phyloP scores from a whole-genome alignment of 2,329 filamentous ascomycete genomes.

The Lachnum nothofagi region DNA sequence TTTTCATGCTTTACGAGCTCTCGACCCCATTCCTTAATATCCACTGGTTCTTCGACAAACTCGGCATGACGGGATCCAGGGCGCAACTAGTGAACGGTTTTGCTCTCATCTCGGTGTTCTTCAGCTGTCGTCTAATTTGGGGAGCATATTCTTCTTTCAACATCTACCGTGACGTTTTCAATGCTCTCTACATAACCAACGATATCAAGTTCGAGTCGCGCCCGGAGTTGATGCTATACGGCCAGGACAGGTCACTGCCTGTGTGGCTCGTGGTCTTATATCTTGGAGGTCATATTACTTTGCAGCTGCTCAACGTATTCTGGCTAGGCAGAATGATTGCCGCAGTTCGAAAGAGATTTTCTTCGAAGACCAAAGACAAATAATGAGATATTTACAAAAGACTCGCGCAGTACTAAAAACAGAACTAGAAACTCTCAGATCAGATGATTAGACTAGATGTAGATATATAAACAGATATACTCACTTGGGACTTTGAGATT shows the following conservation, averaged over 20 bases:
- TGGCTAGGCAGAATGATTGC: conserved; percentile 76
- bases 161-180: conserved; percentile 65
- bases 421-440: too few species aligned
- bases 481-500: too few species aligned
- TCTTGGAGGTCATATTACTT: conserved; percentile 61
- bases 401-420: too few species aligned
- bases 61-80: conserved; percentile 67
- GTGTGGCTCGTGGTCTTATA: conserved; percentile 67
- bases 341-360: conserved; percentile 24
- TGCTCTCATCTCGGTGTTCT: conserved; percentile 65
- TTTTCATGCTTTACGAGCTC: conserved; percentile 80
- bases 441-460: too few species aligned
- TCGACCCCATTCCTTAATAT: conserved; percentile 79
- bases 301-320: conserved; percentile 73
- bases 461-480: too few species aligned
- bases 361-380: neutral
- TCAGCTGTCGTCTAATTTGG: conserved; percentile 71
- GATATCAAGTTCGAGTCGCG: conserved; percentile 35
- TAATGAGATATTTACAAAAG: too few species aligned
- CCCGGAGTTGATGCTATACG: conserved; percentile 24
- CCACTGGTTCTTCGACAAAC: conserved; percentile 86
- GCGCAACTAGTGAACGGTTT: conserved; percentile 76
- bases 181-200: conserved; percentile 26
- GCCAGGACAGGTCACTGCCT: conserved; percentile 46
- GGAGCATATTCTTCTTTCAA: conserved; percentile 64